Evolutionary conservation across 2,329 filamentous ascomycete species (phyloP), one percentile per base, ranked within the genome.

Genomic region (Epichloe hybrida): DNA sequence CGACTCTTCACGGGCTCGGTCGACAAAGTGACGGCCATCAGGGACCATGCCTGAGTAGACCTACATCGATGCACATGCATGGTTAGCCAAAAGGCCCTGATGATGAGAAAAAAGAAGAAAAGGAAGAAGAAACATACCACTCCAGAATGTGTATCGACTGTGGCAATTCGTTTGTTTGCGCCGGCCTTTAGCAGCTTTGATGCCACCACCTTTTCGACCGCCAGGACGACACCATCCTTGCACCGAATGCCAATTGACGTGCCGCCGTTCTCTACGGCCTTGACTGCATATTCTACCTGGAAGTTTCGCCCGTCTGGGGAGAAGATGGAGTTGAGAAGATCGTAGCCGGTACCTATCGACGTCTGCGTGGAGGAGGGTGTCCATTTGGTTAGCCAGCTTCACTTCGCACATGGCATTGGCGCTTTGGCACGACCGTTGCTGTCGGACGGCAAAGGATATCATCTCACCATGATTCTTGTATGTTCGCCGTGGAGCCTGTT

Each of bases 301-400:
- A 98, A 98, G 72, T 98, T 98, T 62, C 93, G 87, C 66, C 93
- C 93, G 74, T 98, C 93, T 59, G 93, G 93, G 46, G 93, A 97
- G 79, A 97, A 98, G 76, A 97, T 94, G 65, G 93, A 97, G 80
- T 98, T 98, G 69, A 88, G 88, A 64, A 98, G 85, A 81, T 98
- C 93, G 75, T 98, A 98, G 66, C 93, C 93, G 64, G 93, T 98
- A 67, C 93, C 93, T 86, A 98, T 98, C 66, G 93, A 98, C 65
- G 93, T 98, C 93, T 98, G 60, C 38, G 42, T 23, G 49, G 15
- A n/a, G 34, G n/a, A 17, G 15, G 27, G 27, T 12, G n/a, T 13
- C 31, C 39, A 12, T 34, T 20, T 45, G 20, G 35, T 52, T 45
- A 53, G 52, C 52, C 45, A 37, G 43, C 46, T 43, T 48, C 50